A percentile compares a stretch with the other conserved stretches of the same genome.
These are phyloP conservation scores for Vitis riparia DNA, from an alignment of 164 flowering plant species.

Conservation along the genomic window DNA sequence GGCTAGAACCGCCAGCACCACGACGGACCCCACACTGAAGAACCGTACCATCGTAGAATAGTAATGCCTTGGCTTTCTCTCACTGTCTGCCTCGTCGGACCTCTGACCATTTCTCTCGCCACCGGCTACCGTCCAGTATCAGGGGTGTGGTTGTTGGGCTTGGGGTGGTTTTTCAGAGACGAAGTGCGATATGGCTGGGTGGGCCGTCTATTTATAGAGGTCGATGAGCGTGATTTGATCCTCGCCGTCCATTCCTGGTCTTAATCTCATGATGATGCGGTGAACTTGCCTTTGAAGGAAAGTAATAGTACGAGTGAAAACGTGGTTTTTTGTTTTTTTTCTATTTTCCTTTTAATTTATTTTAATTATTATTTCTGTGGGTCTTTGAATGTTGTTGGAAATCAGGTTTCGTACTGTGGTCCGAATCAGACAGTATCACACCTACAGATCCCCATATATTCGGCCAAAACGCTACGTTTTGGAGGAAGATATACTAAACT, in stretches of 20 bases:
- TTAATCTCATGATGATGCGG: neutral
- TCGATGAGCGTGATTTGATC: neutral
- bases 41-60: conserved; percentile 8
- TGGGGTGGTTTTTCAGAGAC: neutral
- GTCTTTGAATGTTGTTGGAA: neutral
- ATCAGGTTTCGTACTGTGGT: conserved; percentile 2
- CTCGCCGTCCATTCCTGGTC: neutral
- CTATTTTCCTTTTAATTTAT: neutral
- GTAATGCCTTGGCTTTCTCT: too few relatives aligned
- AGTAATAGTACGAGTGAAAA: neutral
- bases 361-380: too few relatives aligned
- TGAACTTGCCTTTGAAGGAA: neutral
- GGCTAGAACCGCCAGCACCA: conserved; percentile 30
- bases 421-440: conserved; percentile 21
- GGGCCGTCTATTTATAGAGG: neutral
- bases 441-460: conserved; percentile 17
- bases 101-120: neutral
- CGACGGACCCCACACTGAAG: conserved; percentile 22
- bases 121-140: neutral
- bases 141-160: too few relatives aligned
- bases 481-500: neutral
- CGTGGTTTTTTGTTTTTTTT: neutral
- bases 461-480: neutral
- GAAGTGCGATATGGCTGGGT: neutral
- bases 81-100: neutral